Conservation (phyloP, 208 protist species). For the Acanthamoeba lenticulata region DNA sequence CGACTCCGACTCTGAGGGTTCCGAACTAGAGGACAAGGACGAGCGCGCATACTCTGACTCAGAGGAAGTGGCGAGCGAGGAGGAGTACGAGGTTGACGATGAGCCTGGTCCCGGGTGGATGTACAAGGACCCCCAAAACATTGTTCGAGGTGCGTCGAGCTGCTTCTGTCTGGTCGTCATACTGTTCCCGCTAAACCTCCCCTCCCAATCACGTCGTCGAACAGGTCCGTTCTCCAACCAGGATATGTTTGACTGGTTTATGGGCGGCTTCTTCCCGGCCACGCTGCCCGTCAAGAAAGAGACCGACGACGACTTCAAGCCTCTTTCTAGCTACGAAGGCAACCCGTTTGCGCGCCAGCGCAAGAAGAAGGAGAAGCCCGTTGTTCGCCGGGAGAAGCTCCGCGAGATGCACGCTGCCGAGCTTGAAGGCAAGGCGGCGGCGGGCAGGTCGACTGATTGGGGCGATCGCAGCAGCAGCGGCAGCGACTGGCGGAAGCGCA, state of each 20-base stretch:
- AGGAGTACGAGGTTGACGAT: no score
- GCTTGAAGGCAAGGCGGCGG: neutral
- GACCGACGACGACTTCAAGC: neutral
- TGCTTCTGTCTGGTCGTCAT: neutral
- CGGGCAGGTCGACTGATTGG: neutral
- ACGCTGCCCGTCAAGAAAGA: neutral
- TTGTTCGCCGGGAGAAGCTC: neutral
- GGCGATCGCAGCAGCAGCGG: neutral
- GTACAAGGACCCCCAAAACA: slow-evolving; percentile 45
- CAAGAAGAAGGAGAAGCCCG: slow-evolving; percentile 20
- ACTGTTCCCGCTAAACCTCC: neutral
- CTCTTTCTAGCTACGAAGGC: slow-evolving; percentile 7
- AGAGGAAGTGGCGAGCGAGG: neutral
- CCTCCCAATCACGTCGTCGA: neutral
- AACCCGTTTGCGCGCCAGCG: slow-evolving; percentile 44
- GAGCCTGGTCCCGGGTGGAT: neutral
- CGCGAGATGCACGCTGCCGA: neutral
- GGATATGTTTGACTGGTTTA: slow-evolving; percentile 47
- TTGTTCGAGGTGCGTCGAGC: slow-evolving; percentile 32
- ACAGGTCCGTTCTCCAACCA: slow-evolving; percentile 40
- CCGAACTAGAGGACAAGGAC: slow-evolving; percentile 19
- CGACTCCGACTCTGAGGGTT: neutral
- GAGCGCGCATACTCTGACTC: neutral
- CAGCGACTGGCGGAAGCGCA: neutral
- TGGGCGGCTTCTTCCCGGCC: slow-evolving; percentile 11